A percentile compares a stretch with the other conserved stretches of the same genome.
These are phyloP conservation scores for Apophysomyces variabilis DNA, from an alignment of 371 early-diverging fungal species.

Conservation along the genomic window DNA sequence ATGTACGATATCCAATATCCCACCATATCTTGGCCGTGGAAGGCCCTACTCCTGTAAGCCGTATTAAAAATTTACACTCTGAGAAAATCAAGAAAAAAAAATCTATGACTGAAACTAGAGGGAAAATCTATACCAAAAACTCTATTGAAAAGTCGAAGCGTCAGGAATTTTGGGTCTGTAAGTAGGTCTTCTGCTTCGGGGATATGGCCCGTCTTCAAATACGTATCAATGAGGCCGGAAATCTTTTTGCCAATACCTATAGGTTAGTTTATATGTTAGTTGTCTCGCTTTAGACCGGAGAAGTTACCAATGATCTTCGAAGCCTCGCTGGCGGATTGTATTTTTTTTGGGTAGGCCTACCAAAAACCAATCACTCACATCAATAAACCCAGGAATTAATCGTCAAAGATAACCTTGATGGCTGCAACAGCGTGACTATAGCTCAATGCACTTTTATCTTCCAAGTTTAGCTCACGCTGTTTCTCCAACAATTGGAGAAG, in stretches of 20 bases:
- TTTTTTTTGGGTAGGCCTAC: slow-evolving; percentile 53
- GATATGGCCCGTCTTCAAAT: slow-evolving; percentile 47
- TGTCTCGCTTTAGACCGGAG: neutral
- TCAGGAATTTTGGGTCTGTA: slow-evolving; percentile 33
- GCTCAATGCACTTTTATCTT: slow-evolving; percentile 45
- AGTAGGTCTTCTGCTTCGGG: slow-evolving; percentile 43
- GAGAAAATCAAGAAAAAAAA: too few species aligned
- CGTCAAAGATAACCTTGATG: slow-evolving; percentile 36
- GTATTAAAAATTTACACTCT: neutral
- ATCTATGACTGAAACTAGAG: neutral
- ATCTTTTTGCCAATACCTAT: slow-evolving; percentile 56
- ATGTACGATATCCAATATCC: slow-evolving; percentile 48
- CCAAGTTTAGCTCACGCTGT: slow-evolving; percentile 38
- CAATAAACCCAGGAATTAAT: neutral
- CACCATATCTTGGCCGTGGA: slow-evolving; percentile 55
- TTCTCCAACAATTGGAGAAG: slow-evolving; percentile 44
- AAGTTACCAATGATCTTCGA: slow-evolving; percentile 45
- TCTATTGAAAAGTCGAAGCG: slow-evolving; percentile 33
- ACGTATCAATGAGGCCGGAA: slow-evolving; percentile 32
- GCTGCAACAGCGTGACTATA: slow-evolving; percentile 58
- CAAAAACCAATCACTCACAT: neutral
- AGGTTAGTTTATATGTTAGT: too few species aligned
- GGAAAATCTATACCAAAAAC: slow-evolving; percentile 42
- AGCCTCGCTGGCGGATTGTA: slow-evolving; percentile 47
- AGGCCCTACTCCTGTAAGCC: slow-evolving; percentile 44